Conservation (phyloP, 2,329 filamentous ascomycete species). For the Diplodia scrobiculata region DNA sequence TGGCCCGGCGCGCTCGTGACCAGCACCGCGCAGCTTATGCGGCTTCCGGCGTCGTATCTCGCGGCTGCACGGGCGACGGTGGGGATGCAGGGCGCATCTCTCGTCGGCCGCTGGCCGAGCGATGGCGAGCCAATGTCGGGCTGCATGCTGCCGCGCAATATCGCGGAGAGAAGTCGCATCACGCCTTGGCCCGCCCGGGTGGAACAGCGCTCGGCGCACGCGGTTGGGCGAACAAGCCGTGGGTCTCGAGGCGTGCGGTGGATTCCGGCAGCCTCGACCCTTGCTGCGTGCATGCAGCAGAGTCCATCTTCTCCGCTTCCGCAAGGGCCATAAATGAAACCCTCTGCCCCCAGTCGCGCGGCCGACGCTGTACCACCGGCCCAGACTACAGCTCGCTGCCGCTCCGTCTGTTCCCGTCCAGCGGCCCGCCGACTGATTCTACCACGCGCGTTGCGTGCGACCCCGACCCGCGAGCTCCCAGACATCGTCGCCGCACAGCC, state of each 20-base stretch:
- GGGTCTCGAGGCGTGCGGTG: conserved; percentile 6
- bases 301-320: conserved; percentile 26
- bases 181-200: conserved; percentile 23
- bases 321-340: conserved; percentile 27
- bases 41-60: neutral
- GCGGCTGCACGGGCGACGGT: conserved; percentile 8
- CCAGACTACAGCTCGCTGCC: conserved; percentile 2
- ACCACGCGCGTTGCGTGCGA: conserved; percentile 8
- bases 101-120: neutral
- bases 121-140: conserved; percentile 18
- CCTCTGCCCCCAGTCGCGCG: conserved; percentile 6
- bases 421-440: neutral
- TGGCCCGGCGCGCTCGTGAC: conserved; percentile 9
- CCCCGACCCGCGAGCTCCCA: neutral
- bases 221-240: conserved; percentile 7
- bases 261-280: conserved; percentile 9
- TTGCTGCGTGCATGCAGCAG: conserved; percentile 19
- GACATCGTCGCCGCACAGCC: neutral
- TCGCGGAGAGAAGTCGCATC: conserved; percentile 13
- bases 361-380: conserved; percentile 24
- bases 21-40: neutral
- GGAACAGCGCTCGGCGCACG: conserved; percentile 19
- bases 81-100: conserved; percentile 9
- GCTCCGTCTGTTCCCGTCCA: conserved; percentile 18
- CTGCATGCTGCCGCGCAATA: conserved; percentile 22